Conservation (phyloP, 352 stramenopile genomes). For the Pythium scleroteichum region DNA sequence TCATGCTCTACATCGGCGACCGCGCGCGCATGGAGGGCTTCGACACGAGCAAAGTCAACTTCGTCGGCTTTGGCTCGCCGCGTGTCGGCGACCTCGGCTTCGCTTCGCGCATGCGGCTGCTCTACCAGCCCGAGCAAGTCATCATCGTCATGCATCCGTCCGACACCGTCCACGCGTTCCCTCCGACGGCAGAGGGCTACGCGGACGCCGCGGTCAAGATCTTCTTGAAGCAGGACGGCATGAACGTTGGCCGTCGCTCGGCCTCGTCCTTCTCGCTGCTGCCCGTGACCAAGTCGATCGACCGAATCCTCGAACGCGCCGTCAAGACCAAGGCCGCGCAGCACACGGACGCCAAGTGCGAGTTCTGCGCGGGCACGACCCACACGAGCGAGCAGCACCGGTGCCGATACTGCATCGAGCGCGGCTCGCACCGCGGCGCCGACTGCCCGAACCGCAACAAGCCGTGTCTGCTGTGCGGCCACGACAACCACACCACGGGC, state of each 20-base stretch:
- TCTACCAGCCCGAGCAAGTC: slow-evolving; percentile 79
- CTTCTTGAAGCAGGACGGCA: slow-evolving; percentile 72
- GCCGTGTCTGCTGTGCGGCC: slow-evolving; percentile 68
- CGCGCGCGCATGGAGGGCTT: slow-evolving; percentile 71
- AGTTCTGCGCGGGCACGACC: slow-evolving; percentile 61
- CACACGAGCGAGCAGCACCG: slow-evolving; percentile 75
- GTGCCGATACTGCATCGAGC: slow-evolving; percentile 82
- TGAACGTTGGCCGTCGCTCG: slow-evolving; percentile 63
- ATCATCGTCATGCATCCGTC: slow-evolving; percentile 86
- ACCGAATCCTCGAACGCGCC: slow-evolving; percentile 70
- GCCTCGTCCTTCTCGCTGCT: slow-evolving; percentile 76
- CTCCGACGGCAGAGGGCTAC: slow-evolving; percentile 79
- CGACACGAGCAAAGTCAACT: slow-evolving; percentile 80
- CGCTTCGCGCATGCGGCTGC: slow-evolving; percentile 63
- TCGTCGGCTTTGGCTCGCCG: slow-evolving; percentile 82
- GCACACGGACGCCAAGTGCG: slow-evolving; percentile 38
- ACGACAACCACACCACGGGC: slow-evolving; percentile 74
- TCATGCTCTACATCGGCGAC: slow-evolving; percentile 81
- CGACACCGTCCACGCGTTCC: slow-evolving; percentile 82
- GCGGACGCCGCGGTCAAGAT: slow-evolving; percentile 82
- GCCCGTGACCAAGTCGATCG: slow-evolving; percentile 71
- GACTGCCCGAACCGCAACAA: slow-evolving; percentile 75
- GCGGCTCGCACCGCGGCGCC: slow-evolving; percentile 68
- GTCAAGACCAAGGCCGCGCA: slow-evolving; percentile 48
- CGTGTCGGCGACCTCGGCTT: slow-evolving; percentile 80